phyloP scores from a whole-genome alignment of 2,329 filamentous ascomycete genomes.

The Fusarium bulbicola region DNA sequence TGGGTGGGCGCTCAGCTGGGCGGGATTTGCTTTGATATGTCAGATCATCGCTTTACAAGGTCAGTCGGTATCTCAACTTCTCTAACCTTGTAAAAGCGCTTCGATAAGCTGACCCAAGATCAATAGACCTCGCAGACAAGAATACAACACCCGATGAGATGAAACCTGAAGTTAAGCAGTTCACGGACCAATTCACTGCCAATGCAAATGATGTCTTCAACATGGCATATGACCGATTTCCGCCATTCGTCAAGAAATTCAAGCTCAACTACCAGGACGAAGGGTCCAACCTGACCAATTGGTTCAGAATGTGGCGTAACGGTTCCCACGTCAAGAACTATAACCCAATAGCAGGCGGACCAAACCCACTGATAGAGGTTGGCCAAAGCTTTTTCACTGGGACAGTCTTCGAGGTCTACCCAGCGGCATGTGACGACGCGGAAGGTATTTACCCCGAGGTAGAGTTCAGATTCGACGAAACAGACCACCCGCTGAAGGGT shows the following conservation, averaged over 20 bases:
- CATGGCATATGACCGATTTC: accelerated
- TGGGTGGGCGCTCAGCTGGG: accelerated
- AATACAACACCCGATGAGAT: background rate
- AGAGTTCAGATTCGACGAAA: background rate
- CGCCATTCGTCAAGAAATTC: background rate
- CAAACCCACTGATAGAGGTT: too few relatives aligned
- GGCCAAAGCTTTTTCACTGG: too few relatives aligned
- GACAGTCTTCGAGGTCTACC: too few relatives aligned
- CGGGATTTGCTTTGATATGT: background rate
- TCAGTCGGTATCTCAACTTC: accelerated
- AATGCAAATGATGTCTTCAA: accelerated
- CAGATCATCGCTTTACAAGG: background rate
- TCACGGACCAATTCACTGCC: accelerated
- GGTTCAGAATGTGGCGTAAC: background rate
- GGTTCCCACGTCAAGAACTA: background rate
- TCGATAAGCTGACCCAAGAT: accelerated
- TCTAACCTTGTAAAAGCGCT: accelerated
- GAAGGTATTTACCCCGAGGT: background rate
- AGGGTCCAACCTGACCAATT: background rate
- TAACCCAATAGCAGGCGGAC: background rate
- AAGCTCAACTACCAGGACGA: accelerated
- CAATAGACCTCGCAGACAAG: background rate
- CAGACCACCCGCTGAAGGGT: accelerated
- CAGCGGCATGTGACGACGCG: accelerated
- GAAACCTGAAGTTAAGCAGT: background rate